Percentiles rank a stretch among this genome's conserved stretches.
Conservation (phyloP, 1,139 yeast species). For the Magnusiomyces tetraspermus region DNA sequence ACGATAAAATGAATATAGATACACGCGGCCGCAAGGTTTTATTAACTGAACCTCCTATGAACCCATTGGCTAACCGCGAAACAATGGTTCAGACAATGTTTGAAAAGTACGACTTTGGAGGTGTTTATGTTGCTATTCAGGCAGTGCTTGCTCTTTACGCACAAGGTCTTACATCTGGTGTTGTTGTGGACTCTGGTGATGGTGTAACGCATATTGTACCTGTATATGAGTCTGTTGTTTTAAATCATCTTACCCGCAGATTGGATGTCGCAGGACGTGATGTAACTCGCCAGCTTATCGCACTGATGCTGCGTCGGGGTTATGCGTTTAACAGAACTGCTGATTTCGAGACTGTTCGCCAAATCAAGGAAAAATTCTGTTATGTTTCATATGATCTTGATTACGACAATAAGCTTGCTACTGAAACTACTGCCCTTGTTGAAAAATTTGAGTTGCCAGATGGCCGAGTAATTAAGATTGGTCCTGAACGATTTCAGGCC, state of each 20-base stretch:
- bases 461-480: conserved; percentile 88
- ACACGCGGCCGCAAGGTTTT: conserved; percentile 72
- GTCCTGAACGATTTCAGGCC: conserved; percentile 94
- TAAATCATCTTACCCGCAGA: conserved; percentile 85
- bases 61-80: conserved; percentile 87
- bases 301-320: conserved; percentile 83
- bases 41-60: conserved; percentile 96
- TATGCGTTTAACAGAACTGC: conserved; percentile 98
- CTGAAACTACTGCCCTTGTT: conserved; percentile 88
- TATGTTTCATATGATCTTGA: conserved; percentile 91
- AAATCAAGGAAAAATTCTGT: conserved; percentile 90
- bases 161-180: conserved; percentile 94
- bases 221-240: conserved; percentile 90
- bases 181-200: conserved; percentile 94
- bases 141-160: conserved; percentile 96
- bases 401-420: conserved; percentile 76
- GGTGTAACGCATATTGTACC: conserved; percentile 98
- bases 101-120: conserved; percentile 90
- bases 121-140: conserved; percentile 96
- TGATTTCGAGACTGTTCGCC: conserved; percentile 96
- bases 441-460: conserved; percentile 92
- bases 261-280: conserved; percentile 98
- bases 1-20: conserved; percentile 74
- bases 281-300: conserved; percentile 89
- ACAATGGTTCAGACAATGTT: conserved; percentile 96